Base-by-base conservation (phyloP, 768 basidiomycete genomes). In the Auricularia sp. region DNA sequence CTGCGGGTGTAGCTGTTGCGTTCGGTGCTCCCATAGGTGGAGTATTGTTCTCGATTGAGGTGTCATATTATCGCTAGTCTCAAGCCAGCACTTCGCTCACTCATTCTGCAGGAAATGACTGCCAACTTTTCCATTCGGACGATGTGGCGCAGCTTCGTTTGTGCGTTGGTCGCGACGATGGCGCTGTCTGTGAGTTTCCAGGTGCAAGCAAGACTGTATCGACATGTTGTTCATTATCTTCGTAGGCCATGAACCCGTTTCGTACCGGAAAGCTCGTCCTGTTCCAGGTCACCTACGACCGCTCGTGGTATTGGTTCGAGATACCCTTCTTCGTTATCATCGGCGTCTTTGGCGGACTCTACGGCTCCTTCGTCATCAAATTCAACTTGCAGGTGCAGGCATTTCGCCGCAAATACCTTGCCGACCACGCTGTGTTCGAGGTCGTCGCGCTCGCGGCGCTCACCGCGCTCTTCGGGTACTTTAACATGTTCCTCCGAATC, bases 301-400 rank as follows among this genome's bases (percentile, higher is more conserved):
- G 96, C 36, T 93, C 94, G 71, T 99, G 97, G 97, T 97, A 98
- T 72, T 98, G 96, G 77, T 98, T 98, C 72, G 97, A 98, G 72
- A 91, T 99, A 61, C 88, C 97, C 18, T 96, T 96, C 74, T 99
- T 95, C 75, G 81, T 98, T 62, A 84, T 98, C 65, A 84, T 99
- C 51, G 97, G 97, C 10, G 82, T 98, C 66, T 99, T 99, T 74
- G 97, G 97, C 60, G 97, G 97, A 60, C 80, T 98, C 1, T 99
- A 99, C 74, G 97, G 97, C 34, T 96, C 94, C 0, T 92, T 98
- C 70, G 87, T 98, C 42, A 90, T 97, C 74, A 98, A 95, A 73
- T 96, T 98, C 77, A 96, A 98, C 72, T 80, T 98, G 62, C 93
- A 97, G 76, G 90, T 92, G 14, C 91, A 93, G 10, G 91, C 93